Conservation (phyloP, 306 rosid genomes). For the Mimosa pudica region DNA sequence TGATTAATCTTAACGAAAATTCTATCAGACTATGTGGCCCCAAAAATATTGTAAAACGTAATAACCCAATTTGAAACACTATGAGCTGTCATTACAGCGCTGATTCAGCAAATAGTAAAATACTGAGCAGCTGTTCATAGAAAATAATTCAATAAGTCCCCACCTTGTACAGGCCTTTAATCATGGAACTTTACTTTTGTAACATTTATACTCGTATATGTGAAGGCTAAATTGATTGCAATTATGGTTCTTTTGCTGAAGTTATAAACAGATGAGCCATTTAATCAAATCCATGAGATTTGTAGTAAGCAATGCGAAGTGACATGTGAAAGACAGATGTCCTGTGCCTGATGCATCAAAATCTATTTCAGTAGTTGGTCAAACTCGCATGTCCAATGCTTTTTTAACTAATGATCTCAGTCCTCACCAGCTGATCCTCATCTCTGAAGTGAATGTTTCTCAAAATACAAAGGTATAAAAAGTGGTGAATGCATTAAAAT, state of each 20-base stretch:
- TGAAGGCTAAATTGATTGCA: slow-evolving; percentile 22
- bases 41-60: slow-evolving; percentile 14
- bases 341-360: slow-evolving; percentile 4
- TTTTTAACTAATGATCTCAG: background rate
- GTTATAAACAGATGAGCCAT: slow-evolving; percentile 13
- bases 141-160: slow-evolving; percentile 15
- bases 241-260: slow-evolving; percentile 14
- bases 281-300: slow-evolving; percentile 25
- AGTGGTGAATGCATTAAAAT: background rate
- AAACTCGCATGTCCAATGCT: background rate
- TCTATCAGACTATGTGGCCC: slow-evolving; percentile 9
- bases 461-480: background rate
- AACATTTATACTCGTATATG: slow-evolving; percentile 15
- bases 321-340: background rate
- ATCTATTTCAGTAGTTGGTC: background rate
- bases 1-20: slow-evolving; percentile 16
- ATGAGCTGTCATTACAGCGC: slow-evolving; percentile 12
- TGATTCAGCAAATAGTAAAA: slow-evolving; percentile 6
- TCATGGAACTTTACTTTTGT: slow-evolving; percentile 22
- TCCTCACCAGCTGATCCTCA: background rate
- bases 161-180: slow-evolving; percentile 2
- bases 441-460: background rate
- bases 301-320: slow-evolving; percentile 10
- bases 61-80: slow-evolving; percentile 13
- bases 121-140: background rate